Evolutionary conservation across 2,329 filamentous ascomycete species (phyloP), one percentile per base, ranked within the genome.

Genomic region (Colletotrichum coccodes): DNA sequence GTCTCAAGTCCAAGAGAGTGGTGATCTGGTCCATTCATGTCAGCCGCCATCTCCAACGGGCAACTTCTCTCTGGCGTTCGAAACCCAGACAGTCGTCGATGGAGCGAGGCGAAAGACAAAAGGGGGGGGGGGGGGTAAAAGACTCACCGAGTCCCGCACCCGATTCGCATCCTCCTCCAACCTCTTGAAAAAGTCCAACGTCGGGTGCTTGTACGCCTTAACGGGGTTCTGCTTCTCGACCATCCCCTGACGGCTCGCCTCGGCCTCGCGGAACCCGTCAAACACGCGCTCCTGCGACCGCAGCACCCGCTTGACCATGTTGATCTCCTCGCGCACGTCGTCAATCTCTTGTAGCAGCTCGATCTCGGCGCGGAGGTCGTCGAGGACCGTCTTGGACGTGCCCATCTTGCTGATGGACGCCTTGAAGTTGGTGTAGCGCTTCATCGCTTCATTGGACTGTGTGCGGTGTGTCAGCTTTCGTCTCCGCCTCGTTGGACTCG

Each of bases 321-420:
- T 72, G 23, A 72, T 71, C 57, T 72, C 70, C 32, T 72, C 70
- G 0, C 68, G 56, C 1, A 72, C 59, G 6, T 72, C 70, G 42
- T 72, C 68, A 40, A 71, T 70, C 60, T 70, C 63, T 11, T 68
- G 67, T 2, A 75, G 62, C 0, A 73, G 59, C 58, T 69, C 72
- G 21, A 75, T 75, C 23, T 75, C 72, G 2, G 72, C 71, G 3
- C 73, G 58, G 1, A 75, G 34, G 18, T 75, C 73, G 38, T 70
- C 69, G 14, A 72, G 18, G 6, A 72, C 68, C 0, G 68, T 72
- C 46, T 71, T 66, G 3, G 68, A 69, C 3, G 68, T 72, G 36
- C 70, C 64, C 70, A 71, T 71, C 30, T 64, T 63, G 32, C 61
- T 70, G 60, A 72, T 71, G 30, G 68, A 63, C 3, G 60, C 50